These are phyloP conservation scores for Monosporozyma servazzii DNA, from an alignment of 805 yeast species.

Conservation along the genomic window DNA sequence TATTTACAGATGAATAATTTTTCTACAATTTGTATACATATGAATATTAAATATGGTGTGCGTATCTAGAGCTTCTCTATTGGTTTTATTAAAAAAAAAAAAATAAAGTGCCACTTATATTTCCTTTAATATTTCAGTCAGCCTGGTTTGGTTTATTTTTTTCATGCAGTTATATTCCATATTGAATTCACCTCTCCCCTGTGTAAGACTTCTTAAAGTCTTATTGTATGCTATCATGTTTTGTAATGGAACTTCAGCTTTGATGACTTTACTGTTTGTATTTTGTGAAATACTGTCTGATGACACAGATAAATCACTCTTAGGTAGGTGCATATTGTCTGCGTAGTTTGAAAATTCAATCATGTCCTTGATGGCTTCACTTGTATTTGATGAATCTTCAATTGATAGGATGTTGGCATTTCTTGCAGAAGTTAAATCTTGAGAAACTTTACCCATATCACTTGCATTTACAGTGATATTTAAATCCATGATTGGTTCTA, in stretches of 20 bases:
- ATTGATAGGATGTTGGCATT: slow-evolving; percentile 66
- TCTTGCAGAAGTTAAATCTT: slow-evolving; percentile 72
- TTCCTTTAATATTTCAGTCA: not conserved
- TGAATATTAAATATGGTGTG: not conserved
- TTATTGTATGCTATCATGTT: slow-evolving; percentile 87
- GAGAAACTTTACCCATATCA: slow-evolving; percentile 73
- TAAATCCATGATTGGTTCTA: slow-evolving; percentile 86
- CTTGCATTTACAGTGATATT: slow-evolving; percentile 56
- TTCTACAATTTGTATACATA: not conserved
- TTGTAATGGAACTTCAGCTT: slow-evolving; percentile 76
- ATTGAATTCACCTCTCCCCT: slow-evolving; percentile 77
- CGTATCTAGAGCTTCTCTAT: not conserved
- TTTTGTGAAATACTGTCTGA: slow-evolving; percentile 2
- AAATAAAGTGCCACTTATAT: not conserved
- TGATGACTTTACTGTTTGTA: slow-evolving; percentile 39
- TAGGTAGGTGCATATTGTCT: slow-evolving; percentile 57
- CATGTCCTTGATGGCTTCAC: slow-evolving; percentile 20
- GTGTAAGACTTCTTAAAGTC: slow-evolving; percentile 70
- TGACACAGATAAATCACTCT: not conserved
- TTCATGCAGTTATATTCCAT: slow-evolving; percentile 69
- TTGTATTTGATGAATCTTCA: slow-evolving; percentile 42
- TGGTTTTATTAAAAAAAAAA: too few species aligned
- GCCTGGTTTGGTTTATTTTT: not conserved
- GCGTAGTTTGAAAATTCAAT: slow-evolving; percentile 43
- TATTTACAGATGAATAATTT: not conserved